Evolutionary conservation across 225 moss, liverwort and hornwort species (phyloP).

Genomic region (Straminergon stramineum): DNA sequence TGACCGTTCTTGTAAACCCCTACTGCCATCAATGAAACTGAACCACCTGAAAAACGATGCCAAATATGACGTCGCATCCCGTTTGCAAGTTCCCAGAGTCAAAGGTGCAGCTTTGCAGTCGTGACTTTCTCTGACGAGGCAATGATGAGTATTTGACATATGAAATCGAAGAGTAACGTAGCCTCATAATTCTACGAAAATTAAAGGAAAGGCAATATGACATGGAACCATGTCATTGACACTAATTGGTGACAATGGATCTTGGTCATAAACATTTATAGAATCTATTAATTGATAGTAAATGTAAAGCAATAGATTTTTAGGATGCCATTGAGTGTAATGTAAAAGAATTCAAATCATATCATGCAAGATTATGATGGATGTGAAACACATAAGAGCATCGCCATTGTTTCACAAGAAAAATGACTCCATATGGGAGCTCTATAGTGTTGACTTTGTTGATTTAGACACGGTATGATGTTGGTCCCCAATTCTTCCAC

Average conservation of each 20-base stretch:
- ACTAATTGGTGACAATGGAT: background rate
- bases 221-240: background rate
- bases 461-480: too few relatives aligned
- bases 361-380: background rate
- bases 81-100: background rate
- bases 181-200: background rate
- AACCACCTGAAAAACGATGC: background rate
- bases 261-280: background rate
- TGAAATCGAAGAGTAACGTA: rapidly evolving
- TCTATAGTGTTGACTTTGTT: too few relatives aligned
- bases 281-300: rapidly evolving
- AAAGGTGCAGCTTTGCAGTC: background rate
- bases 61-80: background rate
- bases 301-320: background rate
- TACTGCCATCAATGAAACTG: background rate
- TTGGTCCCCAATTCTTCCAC: too few relatives aligned
- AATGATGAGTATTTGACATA: background rate
- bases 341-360: too few relatives aligned
- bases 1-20: too few relatives aligned
- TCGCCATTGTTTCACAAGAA: too few relatives aligned
- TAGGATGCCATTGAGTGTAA: too few relatives aligned
- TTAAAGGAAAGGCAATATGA: background rate
- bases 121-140: background rate
- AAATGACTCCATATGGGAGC: too few relatives aligned
- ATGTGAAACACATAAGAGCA: background rate